These are phyloP conservation scores for Ophiostoma quercus DNA, from an alignment of 2,329 filamentous ascomycete species.

Conservation along the genomic window DNA sequence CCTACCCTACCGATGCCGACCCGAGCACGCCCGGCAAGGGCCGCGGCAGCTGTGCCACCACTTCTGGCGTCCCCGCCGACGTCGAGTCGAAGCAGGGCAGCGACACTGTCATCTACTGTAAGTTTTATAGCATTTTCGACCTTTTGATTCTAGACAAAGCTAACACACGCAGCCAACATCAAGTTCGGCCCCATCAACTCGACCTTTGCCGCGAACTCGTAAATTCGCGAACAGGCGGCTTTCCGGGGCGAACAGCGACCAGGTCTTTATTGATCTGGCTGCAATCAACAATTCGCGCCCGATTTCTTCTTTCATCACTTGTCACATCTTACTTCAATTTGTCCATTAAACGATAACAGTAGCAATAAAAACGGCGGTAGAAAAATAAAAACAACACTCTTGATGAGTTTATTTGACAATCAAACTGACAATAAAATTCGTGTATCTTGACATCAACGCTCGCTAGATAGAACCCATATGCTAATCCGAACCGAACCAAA, in stretches of 20 bases:
- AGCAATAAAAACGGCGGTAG: neutral
- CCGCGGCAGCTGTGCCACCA: slow-evolving; percentile 43
- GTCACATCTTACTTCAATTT: neutral
- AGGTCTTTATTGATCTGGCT: neutral
- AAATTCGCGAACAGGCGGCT: neutral
- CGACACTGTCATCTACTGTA: slow-evolving; percentile 7
- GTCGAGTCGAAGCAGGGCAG: neutral
- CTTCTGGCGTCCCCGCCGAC: neutral
- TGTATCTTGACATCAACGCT: neutral
- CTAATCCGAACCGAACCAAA: neutral
- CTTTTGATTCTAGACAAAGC: neutral
- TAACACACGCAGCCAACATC: slow-evolving; percentile 31
- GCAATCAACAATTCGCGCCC: neutral
- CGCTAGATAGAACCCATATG: neutral
- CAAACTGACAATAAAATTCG: neutral
- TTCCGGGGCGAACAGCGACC: neutral
- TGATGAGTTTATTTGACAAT: neutral
- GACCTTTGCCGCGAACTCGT: slow-evolving; percentile 29
- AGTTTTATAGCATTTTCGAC: neutral
- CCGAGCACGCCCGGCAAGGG: slow-evolving; percentile 38
- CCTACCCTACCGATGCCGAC: slow-evolving; percentile 43
- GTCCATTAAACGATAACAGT: neutral
- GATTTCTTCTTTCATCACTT: neutral
- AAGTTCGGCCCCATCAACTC: slow-evolving; percentile 34
- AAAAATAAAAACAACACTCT: slow-evolving; percentile 3